A percentile compares a stretch with the other conserved stretches of the same genome.
Conservation (phyloP, 441 rosid genomes). For the Erysimum cheiri region DNA sequence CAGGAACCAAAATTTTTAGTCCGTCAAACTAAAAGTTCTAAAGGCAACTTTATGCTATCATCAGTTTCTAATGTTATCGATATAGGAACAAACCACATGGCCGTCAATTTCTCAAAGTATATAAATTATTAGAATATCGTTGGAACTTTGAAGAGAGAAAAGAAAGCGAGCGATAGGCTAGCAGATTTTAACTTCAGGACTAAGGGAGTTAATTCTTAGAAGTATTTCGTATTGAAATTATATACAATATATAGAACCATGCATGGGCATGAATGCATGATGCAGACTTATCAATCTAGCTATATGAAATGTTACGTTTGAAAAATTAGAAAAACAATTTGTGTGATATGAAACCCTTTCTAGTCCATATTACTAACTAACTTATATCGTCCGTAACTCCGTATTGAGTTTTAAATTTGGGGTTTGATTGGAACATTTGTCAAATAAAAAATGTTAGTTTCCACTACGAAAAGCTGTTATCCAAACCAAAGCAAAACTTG, state of each 20-base stretch:
- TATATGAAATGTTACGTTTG: too few relatives aligned
- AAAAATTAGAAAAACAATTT: too few relatives aligned
- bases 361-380: neutral
- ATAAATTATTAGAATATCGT: neutral
- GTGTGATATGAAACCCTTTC: too few relatives aligned
- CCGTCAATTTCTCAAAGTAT: neutral
- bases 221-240: neutral
- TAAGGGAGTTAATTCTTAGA: neutral
- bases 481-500: neutral
- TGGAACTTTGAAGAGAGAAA: neutral
- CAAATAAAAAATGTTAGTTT: neutral
- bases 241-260: neutral
- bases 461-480: conserved; percentile 16
- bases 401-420: neutral
- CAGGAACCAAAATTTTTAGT: neutral
- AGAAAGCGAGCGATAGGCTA: neutral
- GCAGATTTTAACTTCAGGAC: too few relatives aligned
- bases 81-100: conserved; percentile 10
- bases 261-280: neutral
- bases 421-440: neutral
- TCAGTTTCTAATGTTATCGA: neutral
- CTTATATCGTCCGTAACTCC: neutral
- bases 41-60: neutral
- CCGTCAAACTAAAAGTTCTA: neutral
- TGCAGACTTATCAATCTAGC: too few relatives aligned